Conservation (phyloP, 2,329 filamentous ascomycete species). For the Arthroderma sp. region DNA sequence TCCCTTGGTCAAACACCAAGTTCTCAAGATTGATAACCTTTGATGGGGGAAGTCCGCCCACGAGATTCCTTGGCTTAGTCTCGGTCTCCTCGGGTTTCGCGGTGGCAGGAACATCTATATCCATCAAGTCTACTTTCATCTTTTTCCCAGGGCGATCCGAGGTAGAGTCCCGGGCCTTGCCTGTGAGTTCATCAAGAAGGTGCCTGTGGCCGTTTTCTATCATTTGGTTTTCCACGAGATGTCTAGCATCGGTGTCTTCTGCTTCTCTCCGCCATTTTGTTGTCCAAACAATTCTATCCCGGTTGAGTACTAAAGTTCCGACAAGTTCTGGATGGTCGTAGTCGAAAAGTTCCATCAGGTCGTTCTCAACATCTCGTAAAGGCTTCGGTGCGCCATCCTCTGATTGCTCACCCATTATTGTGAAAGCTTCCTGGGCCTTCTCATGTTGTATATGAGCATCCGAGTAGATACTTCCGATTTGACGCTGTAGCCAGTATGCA, state of each 20-base stretch:
- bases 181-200: slow-evolving; percentile 79
- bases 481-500: slow-evolving; percentile 90
- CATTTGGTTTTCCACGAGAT: slow-evolving; percentile 80
- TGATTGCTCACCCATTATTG: slow-evolving; percentile 65
- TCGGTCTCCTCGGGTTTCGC: slow-evolving; percentile 41
- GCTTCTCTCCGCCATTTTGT: slow-evolving; percentile 76
- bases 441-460: slow-evolving; percentile 89
- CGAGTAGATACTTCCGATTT: slow-evolving; percentile 76
- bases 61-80: slow-evolving; percentile 51
- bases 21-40: slow-evolving; percentile 90
- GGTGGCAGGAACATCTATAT: slow-evolving; percentile 62
- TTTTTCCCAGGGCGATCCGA: slow-evolving; percentile 57
- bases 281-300: slow-evolving; percentile 91
- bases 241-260: slow-evolving; percentile 58
- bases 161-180: slow-evolving; percentile 50
- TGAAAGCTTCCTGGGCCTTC: slow-evolving; percentile 74
- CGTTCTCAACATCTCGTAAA: slow-evolving; percentile 90
- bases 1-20: slow-evolving; percentile 91
- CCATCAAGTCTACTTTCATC: slow-evolving; percentile 75
- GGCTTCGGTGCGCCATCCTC: slow-evolving; percentile 68
- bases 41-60: slow-evolving; percentile 74
- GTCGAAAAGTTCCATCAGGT: slow-evolving; percentile 95
- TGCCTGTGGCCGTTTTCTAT: slow-evolving; percentile 71
- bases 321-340: slow-evolving; percentile 93
- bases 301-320: slow-evolving; percentile 77